Conservation (phyloP, 2,329 filamentous ascomycete genomes). For the Sclerotinia trifoliorum region DNA sequence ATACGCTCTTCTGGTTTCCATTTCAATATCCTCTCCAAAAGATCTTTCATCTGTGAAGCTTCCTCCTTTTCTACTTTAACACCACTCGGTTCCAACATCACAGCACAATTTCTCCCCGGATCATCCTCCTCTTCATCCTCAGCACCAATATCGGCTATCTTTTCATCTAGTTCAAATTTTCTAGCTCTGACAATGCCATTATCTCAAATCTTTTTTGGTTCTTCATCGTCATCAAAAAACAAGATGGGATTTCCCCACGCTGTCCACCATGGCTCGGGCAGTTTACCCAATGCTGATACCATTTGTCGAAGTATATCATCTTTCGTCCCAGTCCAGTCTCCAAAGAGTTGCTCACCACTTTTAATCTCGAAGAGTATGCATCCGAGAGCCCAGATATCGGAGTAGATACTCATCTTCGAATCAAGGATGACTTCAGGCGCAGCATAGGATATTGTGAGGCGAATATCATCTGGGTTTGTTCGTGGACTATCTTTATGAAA, state of each 20-base stretch:
- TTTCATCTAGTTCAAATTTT: neutral
- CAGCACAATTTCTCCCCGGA: neutral
- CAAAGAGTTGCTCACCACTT: constrained; percentile 1
- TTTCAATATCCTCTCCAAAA: constrained; percentile 8
- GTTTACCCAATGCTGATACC: neutral
- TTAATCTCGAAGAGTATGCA: constrained; percentile 28
- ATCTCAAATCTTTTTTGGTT: neutral
- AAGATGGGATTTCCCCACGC: neutral
- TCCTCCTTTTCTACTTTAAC: neutral
- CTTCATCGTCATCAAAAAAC: neutral
- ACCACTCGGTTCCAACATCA: constrained; percentile 6
- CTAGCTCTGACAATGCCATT: neutral
- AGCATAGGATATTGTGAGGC: constrained; percentile 25
- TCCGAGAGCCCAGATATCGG: constrained; percentile 28
- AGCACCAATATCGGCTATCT: neutral
- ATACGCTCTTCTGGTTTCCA: constrained; percentile 13
- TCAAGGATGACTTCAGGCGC: constrained; percentile 28
- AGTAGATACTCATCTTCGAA: constrained; percentile 20
- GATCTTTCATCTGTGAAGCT: neutral
- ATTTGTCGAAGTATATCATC: constrained; percentile 13
- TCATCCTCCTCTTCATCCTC: constrained; percentile 6
- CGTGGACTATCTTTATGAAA: constrained; percentile 22
- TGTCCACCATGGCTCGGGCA: neutral
- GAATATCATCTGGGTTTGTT: constrained; percentile 7
- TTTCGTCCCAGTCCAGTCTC: constrained; percentile 9